phyloP scores from a whole-genome alignment of 495 filamentous ascomycete species.

The Pyrenula aspistea region DNA sequence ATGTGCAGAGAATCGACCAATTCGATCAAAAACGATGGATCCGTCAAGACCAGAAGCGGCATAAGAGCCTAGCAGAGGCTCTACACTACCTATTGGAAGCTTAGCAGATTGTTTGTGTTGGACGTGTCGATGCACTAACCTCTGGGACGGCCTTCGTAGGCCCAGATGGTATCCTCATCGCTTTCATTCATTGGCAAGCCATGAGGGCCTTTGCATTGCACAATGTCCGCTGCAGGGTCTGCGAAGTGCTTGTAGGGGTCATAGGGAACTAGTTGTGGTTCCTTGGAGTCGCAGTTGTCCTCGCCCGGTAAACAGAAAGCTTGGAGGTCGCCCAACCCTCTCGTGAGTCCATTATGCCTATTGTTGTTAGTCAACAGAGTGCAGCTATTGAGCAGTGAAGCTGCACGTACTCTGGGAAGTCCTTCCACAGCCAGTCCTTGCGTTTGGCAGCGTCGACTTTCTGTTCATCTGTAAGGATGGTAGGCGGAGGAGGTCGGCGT shows the following conservation, averaged over 20 bases:
- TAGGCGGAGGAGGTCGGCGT: not conserved
- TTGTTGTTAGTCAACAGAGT: not conserved
- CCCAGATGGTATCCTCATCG: constrained; percentile 30
- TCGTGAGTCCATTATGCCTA: not conserved
- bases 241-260: not conserved
- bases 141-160: constrained; percentile 24
- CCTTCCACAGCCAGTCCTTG: not conserved
- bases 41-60: constrained; percentile 32
- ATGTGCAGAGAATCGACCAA: constrained; percentile 38
- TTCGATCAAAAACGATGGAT: constrained; percentile 40
- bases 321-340: not conserved
- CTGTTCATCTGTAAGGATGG: not conserved
- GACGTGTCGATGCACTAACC: no score
- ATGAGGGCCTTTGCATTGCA: constrained; percentile 34
- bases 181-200: constrained; percentile 30
- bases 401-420: not conserved
- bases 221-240: constrained; percentile 4
- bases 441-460: not conserved
- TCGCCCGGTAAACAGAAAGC: not conserved
- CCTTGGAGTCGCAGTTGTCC: not conserved
- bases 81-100: constrained; percentile 23
- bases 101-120: not conserved
- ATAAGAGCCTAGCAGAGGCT: constrained; percentile 32
- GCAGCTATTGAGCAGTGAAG: not conserved
- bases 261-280: not conserved